Evolutionary conservation across 805 yeast species (phyloP), one percentile per base, ranked within the genome.

Genomic region (Kregervanrija pseudodelftensis): DNA sequence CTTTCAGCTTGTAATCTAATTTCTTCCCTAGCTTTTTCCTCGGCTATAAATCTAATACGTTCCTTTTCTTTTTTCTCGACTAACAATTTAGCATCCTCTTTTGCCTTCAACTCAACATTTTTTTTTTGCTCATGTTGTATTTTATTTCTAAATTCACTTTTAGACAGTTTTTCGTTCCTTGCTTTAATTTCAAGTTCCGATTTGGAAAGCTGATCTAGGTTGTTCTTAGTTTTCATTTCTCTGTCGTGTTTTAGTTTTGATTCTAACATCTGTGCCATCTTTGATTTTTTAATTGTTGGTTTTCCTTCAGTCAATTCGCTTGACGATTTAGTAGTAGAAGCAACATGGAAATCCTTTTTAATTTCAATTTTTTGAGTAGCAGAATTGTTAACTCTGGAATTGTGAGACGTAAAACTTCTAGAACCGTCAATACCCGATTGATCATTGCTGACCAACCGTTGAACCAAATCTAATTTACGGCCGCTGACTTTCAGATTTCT

Each of bases 401-500:
- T 22, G 7, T 22, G 28, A 7, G 28, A 22, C 5, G 47, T 32
- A 28, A 30, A 45, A 8, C 39, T 13, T 37, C 53, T 46, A 2
- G 49, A n/a, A 33, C 33, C 43, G 8, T 46, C 51, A 14, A 34
- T 12, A 9, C 43, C 43, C 13, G 30, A 11, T n/a, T 45, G 40
- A 33, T 50, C 53, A 41, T 45, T 43, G 5, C 42, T 40, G 10
- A 45, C 36, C 37, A 66, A 46, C 50, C 70, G 55, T 46, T 65
- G 67, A 22, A 80, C 68, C 17, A 82, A 62, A 30, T 82, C 86
- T 9, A 72, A 60, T 55, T 82, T 82, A 41, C 70, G 69, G 11
- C 89, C 89, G n/a, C 77, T 64, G 0, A 80, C 73, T 53, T 74
- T 77, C 47, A 82, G 59, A 0, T 85, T 85, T 48, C 82, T 70